These are phyloP conservation scores for Auricularia sp. DNA, from an alignment of 768 basidiomycete species.

Conservation along the genomic window DNA sequence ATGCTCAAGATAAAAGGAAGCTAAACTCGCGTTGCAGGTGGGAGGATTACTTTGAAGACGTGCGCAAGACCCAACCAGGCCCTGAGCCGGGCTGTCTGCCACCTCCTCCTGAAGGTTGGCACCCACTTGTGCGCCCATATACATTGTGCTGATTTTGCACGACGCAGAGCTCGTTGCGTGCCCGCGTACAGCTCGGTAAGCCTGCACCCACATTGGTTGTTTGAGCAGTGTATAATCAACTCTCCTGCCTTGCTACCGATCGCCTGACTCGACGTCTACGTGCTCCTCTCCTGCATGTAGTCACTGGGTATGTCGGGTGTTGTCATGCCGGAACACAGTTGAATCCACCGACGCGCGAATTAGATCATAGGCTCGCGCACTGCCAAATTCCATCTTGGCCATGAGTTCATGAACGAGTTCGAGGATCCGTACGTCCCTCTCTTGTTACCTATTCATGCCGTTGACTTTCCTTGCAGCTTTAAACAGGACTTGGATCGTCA, in stretches of 20 bases:
- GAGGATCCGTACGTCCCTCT: slow-evolving; percentile 47
- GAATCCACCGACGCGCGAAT: no score
- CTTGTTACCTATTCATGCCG: background rate
- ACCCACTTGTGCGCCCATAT: slow-evolving; percentile 1
- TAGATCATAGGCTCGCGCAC: slow-evolving; percentile 57
- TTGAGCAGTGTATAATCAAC: no score
- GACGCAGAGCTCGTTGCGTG: slow-evolving; percentile 59
- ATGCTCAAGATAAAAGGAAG: background rate
- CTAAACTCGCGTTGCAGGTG: slow-evolving; percentile 32
- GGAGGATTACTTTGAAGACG: slow-evolving; percentile 54
- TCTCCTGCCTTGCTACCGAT: background rate
- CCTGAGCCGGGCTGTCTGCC: slow-evolving; percentile 54
- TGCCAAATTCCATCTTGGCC: slow-evolving; percentile 53
- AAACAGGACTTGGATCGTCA: slow-evolving; percentile 30
- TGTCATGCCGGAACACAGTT: no score
- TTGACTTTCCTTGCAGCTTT: background rate
- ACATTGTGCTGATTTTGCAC: background rate
- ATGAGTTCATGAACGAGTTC: slow-evolving; percentile 45
- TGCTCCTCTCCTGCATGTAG: background rate
- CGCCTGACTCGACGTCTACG: background rate
- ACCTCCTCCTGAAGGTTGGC: slow-evolving; percentile 54
- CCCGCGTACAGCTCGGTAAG: slow-evolving; percentile 55
- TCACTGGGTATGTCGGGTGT: no score
- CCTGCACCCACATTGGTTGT: background rate
- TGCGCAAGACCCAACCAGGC: slow-evolving; percentile 43